A percentile compares a stretch with the other conserved stretches of the same genome.
phyloP scores from a whole-genome alignment of 2,329 filamentous ascomycete genomes.

The Neofusicoccum kwambonambiense region DNA sequence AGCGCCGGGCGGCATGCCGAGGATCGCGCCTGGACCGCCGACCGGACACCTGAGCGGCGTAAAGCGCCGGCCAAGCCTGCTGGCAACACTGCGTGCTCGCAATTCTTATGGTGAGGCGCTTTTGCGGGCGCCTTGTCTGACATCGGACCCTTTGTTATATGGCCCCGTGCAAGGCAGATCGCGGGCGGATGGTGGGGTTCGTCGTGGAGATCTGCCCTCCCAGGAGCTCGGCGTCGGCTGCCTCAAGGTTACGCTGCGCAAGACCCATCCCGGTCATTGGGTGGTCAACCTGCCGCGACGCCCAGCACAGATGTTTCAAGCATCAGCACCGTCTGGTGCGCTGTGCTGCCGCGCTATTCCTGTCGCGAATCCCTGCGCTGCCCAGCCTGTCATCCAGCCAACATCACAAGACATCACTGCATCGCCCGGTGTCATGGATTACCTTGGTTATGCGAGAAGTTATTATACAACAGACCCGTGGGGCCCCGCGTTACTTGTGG shows the following conservation, averaged over 20 bases:
- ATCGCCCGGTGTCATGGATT: no score
- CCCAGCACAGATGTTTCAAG: not conserved
- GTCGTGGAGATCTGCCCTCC: not conserved
- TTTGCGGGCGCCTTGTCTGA: not conserved
- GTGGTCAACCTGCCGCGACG: not conserved
- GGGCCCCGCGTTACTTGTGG: no score
- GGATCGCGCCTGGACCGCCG: not conserved
- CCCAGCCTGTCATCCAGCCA: not conserved
- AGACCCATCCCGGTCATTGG: not conserved
- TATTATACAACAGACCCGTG: no score
- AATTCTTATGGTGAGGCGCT: not conserved
- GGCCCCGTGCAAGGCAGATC: not conserved
- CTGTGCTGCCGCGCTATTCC: not conserved
- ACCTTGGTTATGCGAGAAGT: no score
- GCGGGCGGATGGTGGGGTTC: not conserved
- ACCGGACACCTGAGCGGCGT: not conserved
- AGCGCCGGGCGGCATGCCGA: not conserved
- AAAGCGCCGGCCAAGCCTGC: not conserved
- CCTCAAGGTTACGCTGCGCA: conserved; percentile 5
- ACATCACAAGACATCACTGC: not conserved
- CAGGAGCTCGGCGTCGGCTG: not conserved
- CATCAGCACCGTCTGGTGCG: not conserved
- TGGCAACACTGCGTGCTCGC: not conserved
- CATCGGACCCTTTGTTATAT: not conserved
- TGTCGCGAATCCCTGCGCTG: not conserved